These are phyloP conservation scores for Apiotrichum veenhuisii DNA, from an alignment of 1,284 basidiomycete species.

Conservation along the genomic window DNA sequence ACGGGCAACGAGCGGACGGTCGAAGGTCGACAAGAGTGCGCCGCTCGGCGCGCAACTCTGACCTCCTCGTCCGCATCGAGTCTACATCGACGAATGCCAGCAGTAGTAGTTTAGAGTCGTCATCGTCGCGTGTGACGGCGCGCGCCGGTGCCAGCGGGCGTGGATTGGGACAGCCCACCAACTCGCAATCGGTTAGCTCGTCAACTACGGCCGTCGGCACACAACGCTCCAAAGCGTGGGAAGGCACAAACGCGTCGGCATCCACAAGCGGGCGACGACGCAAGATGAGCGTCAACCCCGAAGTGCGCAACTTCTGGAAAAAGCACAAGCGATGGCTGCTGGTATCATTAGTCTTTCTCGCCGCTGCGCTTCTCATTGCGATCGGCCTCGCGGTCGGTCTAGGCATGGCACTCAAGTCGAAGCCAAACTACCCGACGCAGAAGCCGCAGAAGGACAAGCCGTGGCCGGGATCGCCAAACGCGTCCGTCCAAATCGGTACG, in stretches of 20 bases:
- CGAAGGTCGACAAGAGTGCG: not conserved
- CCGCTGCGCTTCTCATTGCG: constrained; percentile 31
- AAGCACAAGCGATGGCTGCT: constrained; percentile 34
- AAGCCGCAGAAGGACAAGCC: constrained; percentile 1
- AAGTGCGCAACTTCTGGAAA: constrained; percentile 25
- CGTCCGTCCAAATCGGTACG: constrained; percentile 5
- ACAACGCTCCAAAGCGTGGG: constrained; percentile 27
- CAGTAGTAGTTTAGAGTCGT: not conserved
- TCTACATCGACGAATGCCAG: not conserved
- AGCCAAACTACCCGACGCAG: not conserved
- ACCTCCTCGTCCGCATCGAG: not conserved
- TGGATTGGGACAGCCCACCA: constrained; percentile 10
- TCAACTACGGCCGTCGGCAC: not conserved
- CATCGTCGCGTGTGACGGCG: not conserved
- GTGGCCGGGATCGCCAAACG: not conserved
- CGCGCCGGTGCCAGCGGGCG: constrained; percentile 3
- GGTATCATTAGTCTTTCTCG: constrained; percentile 16
- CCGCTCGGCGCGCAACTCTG: not conserved
- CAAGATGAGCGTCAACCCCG: constrained; percentile 5
- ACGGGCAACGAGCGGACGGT: constrained; percentile 7
- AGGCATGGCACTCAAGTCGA: constrained; percentile 7
- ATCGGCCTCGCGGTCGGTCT: constrained; percentile 36
- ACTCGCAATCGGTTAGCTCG: not conserved
- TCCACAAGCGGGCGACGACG: not conserved
- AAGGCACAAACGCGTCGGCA: constrained; percentile 9